Base-by-base conservation (phyloP, 495 filamentous ascomycete species). In the Penicillium samsonianum region DNA sequence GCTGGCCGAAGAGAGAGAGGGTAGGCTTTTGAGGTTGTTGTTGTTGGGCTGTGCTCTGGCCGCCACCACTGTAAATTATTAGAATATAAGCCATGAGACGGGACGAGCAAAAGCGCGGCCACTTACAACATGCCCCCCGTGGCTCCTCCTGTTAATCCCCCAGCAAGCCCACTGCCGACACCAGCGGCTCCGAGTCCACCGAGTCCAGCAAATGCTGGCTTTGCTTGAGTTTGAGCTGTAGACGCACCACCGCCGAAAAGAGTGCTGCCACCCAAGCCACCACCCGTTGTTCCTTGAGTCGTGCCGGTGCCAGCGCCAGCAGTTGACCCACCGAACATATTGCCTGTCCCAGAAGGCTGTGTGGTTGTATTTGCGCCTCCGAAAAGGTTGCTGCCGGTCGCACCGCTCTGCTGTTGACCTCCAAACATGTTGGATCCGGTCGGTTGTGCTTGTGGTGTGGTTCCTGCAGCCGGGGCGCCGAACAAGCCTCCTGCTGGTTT, bases 401-500 rank as follows among this genome's bases (percentile, higher is more conserved):
- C 49, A 49, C 41, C 62, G 25, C 17, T 64, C 11, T 65, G 65
- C 57, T 73, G 70, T 50, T 71, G 67, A 38, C 61, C 63, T 53
- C 73, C 68, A 38, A 77, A 74, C 74, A 77, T 71, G 57, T 67
- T 80, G 31, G 78, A 68, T 16, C 76, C 71, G 9, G 77, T 71
- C 31, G 65, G 23, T 54, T 67, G 68, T 41, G 71, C 35, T 42
- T 72, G 68, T 54, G 67, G 67, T 54, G 69, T 71, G 45, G 58
- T 70, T 20, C 61, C 62, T 19, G 61, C 35, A 9, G 58, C 61
- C 30, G 69, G 47, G 50, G 64, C 62, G 43, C 80, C 80, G 60
- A 84, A 84, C 25, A 83, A 65, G 45, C 80, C 67, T 25, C 77
- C 79, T 23, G 72, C 66, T 4, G 75, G 75, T 28, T 76, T 78